Evolutionary conservation across 768 basidiomycete genomes (phyloP).

Genomic region (Clathrus columnatus): DNA sequence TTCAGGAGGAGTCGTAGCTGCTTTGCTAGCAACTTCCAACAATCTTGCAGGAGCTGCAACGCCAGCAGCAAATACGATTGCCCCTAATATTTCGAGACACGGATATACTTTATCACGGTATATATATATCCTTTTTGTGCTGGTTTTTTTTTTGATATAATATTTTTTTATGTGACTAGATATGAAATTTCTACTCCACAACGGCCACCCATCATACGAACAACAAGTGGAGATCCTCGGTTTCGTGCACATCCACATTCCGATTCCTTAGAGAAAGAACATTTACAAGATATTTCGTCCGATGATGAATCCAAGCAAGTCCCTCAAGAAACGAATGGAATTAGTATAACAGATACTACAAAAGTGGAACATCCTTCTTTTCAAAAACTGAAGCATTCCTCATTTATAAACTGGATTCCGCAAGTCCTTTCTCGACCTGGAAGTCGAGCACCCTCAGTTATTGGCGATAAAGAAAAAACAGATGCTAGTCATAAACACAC

Average conservation of each 20-base stretch:
- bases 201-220: neutral
- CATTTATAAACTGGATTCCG: neutral
- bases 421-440: neutral
- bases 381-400: no score
- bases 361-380: no score
- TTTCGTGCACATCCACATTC: neutral
- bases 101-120: constrained; percentile 58
- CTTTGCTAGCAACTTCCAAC: constrained; percentile 62
- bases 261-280: neutral
- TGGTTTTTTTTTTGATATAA: neutral
- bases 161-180: neutral
- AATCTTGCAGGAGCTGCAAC: constrained; percentile 55
- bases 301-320: no score
- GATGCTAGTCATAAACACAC: constrained; percentile 13
- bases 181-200: neutral
- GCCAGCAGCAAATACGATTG: constrained; percentile 39
- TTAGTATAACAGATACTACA: neutral
- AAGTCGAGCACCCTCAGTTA: neutral
- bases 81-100: constrained; percentile 50
- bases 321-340: neutral
- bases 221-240: neutral
- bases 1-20: constrained; percentile 57
- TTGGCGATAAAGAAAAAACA: constrained; percentile 15
- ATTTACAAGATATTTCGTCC: no score
- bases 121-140: constrained; percentile 19